Percentiles rank a stretch among this genome's conserved stretches.
Conservation (phyloP, 495 filamentous ascomycete genomes). For the Penicillium atrosanguineum region DNA sequence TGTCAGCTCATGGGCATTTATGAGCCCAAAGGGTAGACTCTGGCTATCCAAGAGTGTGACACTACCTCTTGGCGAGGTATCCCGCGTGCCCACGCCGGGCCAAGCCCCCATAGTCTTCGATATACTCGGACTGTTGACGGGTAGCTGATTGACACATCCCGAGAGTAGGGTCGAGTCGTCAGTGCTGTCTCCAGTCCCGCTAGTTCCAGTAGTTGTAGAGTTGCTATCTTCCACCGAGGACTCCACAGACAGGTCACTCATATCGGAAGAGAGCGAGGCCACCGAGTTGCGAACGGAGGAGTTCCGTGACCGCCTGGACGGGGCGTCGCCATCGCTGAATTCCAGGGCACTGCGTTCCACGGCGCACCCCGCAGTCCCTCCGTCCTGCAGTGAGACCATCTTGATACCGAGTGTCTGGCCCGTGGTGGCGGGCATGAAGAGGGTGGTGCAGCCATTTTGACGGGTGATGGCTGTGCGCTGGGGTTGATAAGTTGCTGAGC, state of each 20-base stretch:
- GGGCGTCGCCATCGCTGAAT: conserved; percentile 14
- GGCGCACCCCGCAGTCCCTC: conserved; percentile 32
- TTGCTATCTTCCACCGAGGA: conserved; percentile 34
- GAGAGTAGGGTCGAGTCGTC: conserved; percentile 29
- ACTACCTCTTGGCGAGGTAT: conserved; percentile 71
- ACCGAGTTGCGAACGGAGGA: conserved; percentile 28
- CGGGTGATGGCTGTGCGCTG: conserved; percentile 68
- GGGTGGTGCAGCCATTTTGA: conserved; percentile 71
- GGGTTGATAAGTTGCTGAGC: conserved; percentile 68
- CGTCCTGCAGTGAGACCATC: conserved; percentile 54
- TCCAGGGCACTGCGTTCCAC: conserved; percentile 25
- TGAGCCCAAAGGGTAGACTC: conserved; percentile 71
- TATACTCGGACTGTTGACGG: conserved; percentile 23
- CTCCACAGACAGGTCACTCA: conserved; percentile 38
- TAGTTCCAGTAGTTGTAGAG: conserved; percentile 24
- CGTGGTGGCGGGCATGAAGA: conserved; percentile 86
- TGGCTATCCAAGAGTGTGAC: conserved; percentile 68
- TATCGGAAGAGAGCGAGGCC: conserved; percentile 38
- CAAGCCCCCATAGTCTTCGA: conserved; percentile 38
- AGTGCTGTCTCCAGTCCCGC: conserved; percentile 26
- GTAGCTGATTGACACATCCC: conserved; percentile 35
- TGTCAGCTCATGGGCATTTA: conserved; percentile 84
- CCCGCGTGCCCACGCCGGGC: conserved; percentile 40
- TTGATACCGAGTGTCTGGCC: conserved; percentile 60
- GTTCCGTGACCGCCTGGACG: conserved; percentile 12